These are phyloP conservation scores for Cicer judaicum DNA, from an alignment of 306 rosid genomes.

Conservation along the genomic window DNA sequence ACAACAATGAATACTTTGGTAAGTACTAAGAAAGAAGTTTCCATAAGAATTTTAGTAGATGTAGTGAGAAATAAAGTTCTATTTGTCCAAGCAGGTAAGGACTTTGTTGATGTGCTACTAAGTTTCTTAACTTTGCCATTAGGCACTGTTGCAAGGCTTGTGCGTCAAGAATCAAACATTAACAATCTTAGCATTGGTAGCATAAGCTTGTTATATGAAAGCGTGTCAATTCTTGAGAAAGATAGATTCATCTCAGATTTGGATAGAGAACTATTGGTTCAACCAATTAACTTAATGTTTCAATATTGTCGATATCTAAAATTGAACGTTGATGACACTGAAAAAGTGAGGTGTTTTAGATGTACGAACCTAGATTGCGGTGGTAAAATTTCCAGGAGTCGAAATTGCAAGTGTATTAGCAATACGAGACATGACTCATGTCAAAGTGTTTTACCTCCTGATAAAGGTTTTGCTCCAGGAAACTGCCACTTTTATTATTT, in stretches of 20 bases:
- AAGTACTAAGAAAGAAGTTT: not conserved
- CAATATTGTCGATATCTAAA: not conserved
- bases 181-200: conserved; percentile 8
- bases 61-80: conserved; percentile 18
- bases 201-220: conserved; percentile 21
- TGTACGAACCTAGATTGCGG: not conserved
- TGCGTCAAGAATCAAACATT: not conserved
- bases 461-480: conserved; percentile 13
- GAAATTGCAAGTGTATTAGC: not conserved
- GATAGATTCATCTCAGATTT: not conserved
- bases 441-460: too few relatives aligned
- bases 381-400: not conserved
- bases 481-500: not conserved
- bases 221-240: conserved; percentile 23
- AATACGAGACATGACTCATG: not conserved
- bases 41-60: not conserved
- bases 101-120: conserved; percentile 35
- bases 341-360: not conserved
- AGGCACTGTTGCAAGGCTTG: conserved; percentile 33
- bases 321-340: conserved; percentile 34
- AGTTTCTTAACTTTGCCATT: conserved; percentile 42
- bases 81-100: conserved; percentile 43
- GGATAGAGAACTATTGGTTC: conserved; percentile 13
- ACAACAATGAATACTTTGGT: not conserved
- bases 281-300: conserved; percentile 31